Evolutionary conservation across 768 basidiomycete genomes (phyloP), one percentile per base, ranked within the genome.

Genomic region (Lactarius hengduanensis): DNA sequence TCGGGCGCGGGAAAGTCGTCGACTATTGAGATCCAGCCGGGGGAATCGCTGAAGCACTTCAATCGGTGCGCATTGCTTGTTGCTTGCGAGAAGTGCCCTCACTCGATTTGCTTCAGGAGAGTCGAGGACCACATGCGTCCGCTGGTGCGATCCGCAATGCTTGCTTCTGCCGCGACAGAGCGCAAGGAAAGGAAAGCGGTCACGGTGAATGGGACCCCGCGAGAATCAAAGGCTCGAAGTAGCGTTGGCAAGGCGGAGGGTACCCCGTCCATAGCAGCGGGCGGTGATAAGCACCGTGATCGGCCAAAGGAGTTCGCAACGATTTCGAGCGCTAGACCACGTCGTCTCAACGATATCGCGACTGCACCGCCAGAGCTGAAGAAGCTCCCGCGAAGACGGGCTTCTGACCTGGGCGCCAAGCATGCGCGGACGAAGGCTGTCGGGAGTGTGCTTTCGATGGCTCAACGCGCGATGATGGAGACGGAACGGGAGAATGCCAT

Each of bases 381-480:
- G 67, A 82, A 79, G 65, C 76, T 84, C 7, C 84, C 86, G 26
- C 82, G 86, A 26, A 80, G 83, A 13, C 36, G 36, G 32, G 81
- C 76, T 16, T 73, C 73, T 61, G 43, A 30, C 67, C 8, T 20
- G 43, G 26, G 32, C 9, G 41, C 20, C 26, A 57, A 61, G 32
- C 38, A 4, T 40, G 1, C 63, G 10, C 56, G 36, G 10, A 13
- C 67, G 34, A 71, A 70, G 32, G 63, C 69, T 15, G 63, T 69
- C 13, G 70, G 68, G 1, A 82, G 81, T 3, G 81, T 90, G 9
- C 70, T 92, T 36, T 88, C 87, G 34, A 86, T 91, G 83, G 86
- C 88, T 16, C 90, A 92, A 77, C 87, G 85, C 73, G 80, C 80
- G 7, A 86, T 90, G 86, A 86, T 94, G 84, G 89, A 89, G 71